Evolutionary conservation across 352 stramenopile genomes (phyloP).

Genomic region (Phytophthora litchii): DNA sequence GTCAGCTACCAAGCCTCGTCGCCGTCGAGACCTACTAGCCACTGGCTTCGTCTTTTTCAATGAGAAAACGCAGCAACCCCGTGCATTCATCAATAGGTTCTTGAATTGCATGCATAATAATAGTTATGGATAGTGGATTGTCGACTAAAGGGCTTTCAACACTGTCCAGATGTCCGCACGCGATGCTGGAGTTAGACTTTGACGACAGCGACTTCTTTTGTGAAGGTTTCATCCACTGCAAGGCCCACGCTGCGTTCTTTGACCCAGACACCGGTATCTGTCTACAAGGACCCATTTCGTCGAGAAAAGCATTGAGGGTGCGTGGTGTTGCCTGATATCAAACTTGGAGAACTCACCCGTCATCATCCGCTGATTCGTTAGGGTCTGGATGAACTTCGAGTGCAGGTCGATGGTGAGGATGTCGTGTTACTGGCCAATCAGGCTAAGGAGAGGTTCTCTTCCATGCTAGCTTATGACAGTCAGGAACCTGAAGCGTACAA

Average conservation of each 20-base stretch:
- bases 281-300: conserved; percentile 55
- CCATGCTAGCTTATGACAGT: conserved; percentile 23
- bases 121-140: background rate
- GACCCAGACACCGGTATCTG: conserved; percentile 78
- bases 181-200: conserved; percentile 74
- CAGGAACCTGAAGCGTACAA: conserved; percentile 46
- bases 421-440: conserved; percentile 45
- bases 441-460: conserved; percentile 5
- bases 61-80: conserved; percentile 44
- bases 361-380: conserved; percentile 14
- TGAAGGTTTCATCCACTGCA: conserved; percentile 83
- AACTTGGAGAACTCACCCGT: background rate
- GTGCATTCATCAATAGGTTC: conserved; percentile 65
- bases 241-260: conserved; percentile 82
- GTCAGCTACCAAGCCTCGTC: conserved; percentile 8
- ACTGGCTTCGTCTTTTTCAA: conserved; percentile 77
- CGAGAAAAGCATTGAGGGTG: conserved; percentile 45
- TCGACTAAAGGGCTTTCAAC: conserved; percentile 6
- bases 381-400: conserved; percentile 44
- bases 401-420: conserved; percentile 49
- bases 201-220: conserved; percentile 85
- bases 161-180: conserved; percentile 60
- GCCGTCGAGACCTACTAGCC: conserved; percentile 34
- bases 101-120: background rate
- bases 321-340: conserved; percentile 9